phyloP scores from a whole-genome alignment of 306 rosid genomes.

The Comarum palustre region DNA sequence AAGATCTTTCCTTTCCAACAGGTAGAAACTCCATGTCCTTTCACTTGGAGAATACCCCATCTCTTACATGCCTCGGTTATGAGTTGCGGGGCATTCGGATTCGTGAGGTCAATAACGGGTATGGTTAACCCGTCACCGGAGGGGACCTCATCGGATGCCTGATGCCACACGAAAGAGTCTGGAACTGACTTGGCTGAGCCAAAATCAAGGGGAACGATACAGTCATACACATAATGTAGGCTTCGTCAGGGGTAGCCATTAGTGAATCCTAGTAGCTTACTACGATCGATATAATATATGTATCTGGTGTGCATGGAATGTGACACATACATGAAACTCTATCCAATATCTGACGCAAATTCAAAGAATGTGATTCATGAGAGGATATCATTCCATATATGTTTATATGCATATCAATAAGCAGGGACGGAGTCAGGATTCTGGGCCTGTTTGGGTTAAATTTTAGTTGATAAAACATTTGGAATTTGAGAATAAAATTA shows the following conservation, averaged over 20 bases:
- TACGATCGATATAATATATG: no score
- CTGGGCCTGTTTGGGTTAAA: no score
- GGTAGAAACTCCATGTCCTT: conserved; percentile 1
- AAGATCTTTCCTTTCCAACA: no score
- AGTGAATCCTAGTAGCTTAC: background rate
- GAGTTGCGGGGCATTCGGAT: conserved; percentile 2
- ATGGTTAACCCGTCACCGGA: background rate
- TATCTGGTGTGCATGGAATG: background rate
- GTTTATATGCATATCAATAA: background rate
- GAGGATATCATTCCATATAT: background rate
- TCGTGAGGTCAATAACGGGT: background rate
- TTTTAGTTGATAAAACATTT: no score
- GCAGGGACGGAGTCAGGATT: no score
- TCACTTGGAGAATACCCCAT: background rate
- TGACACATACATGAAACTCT: background rate
- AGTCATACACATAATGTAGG: background rate
- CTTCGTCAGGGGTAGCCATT: background rate
- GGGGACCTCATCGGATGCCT: background rate
- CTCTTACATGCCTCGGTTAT: background rate
- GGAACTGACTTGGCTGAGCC: background rate
- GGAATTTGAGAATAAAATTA: no score
- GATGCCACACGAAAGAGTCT: background rate
- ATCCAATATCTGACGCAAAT: background rate
- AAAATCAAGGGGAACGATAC: conserved; percentile 1
- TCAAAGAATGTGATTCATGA: background rate